These are phyloP conservation scores for Thecaphora thlaspeos DNA, from an alignment of 1,284 basidiomycete genomes.

Conservation along the genomic window DNA sequence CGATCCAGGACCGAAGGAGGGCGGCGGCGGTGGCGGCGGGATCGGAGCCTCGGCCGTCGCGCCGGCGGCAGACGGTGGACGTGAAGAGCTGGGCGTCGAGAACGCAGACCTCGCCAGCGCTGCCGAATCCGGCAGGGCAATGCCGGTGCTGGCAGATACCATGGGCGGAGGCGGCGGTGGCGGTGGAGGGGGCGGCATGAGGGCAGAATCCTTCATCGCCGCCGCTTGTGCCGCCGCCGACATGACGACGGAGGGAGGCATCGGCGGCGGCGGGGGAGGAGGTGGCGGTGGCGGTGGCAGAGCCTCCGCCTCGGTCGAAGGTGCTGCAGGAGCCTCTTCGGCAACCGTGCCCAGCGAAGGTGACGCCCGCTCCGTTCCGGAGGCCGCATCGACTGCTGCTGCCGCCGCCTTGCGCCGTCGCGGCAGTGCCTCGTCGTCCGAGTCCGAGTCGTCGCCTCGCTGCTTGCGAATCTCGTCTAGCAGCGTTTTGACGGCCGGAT, in stretches of 20 bases:
- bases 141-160: conserved; percentile 16
- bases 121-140: neutral
- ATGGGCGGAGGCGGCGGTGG: conserved; percentile 39
- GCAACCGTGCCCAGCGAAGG: conserved; percentile 3
- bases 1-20: conserved; percentile 10
- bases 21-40: conserved; percentile 59
- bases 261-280: conserved; percentile 29
- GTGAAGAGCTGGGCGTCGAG: conserved; percentile 32
- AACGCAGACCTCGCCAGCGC: conserved; percentile 19
- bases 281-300: conserved; percentile 27
- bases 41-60: conserved; percentile 58
- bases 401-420: conserved; percentile 22
- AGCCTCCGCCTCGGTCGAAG: conserved; percentile 3
- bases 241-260: conserved; percentile 17
- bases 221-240: conserved; percentile 8
- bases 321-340: neutral
- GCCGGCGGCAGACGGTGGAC: conserved; percentile 32
- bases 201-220: conserved; percentile 18
- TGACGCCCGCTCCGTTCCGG: neutral
- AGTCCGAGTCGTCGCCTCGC: conserved; percentile 35
- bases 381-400: conserved; percentile 2
- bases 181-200: conserved; percentile 38
- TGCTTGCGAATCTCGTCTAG: conserved; percentile 46
- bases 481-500: conserved; percentile 33
- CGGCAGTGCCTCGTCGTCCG: conserved; percentile 28